Evolutionary conservation across 306 rosid species (phyloP), one percentile per base, ranked within the genome.

Genomic region (Quercus suber): DNA sequence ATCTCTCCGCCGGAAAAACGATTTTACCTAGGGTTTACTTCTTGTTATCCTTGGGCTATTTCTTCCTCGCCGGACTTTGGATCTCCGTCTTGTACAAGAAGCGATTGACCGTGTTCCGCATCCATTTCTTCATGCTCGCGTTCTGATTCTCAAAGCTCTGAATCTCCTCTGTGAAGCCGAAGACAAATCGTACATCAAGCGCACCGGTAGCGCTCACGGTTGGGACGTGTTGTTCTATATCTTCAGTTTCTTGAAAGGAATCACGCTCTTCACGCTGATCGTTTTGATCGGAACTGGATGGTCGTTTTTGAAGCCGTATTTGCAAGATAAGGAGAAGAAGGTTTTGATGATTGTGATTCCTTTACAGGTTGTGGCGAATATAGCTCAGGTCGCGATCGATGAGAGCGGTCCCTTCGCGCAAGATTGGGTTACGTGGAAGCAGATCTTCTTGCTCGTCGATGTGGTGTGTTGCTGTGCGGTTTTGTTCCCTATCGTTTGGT

Each of bases 211-310:
- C 51, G 98, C 98, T 7, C 98, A 92, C 71, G 97, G 98, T n/a
- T 94, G 98, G 98, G 97, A 94, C 75, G 93, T 94, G 3, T 8
- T 94, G 51, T 94, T 94, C 70, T 94, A 94, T 77, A 89, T 94
- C 9, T 94, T 94, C 75, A 94, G 97, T 68, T 94, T 94, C 85
- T 71, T 94, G 0, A 94, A 94, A 85, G 98, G 98, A 3, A 88
- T 94, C 20, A 90, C 91, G 0, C 84, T 94, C 20, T 94, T 94
- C 77, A 94, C 97, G 49, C 79, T 94, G 17, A 92, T 94, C 21
- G 98, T 94, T 0, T 76, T 94, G 82, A 94, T 94, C 14, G 98
- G 98, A 4, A 94, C 98, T 10, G 98, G 98, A 4, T 94, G 98
- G 98, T 94, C 98, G 9, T 92, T 94, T 75, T 81, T 94, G 80